phyloP scores from a whole-genome alignment of 179 eudicot species.

The Beta macrorhiza region DNA sequence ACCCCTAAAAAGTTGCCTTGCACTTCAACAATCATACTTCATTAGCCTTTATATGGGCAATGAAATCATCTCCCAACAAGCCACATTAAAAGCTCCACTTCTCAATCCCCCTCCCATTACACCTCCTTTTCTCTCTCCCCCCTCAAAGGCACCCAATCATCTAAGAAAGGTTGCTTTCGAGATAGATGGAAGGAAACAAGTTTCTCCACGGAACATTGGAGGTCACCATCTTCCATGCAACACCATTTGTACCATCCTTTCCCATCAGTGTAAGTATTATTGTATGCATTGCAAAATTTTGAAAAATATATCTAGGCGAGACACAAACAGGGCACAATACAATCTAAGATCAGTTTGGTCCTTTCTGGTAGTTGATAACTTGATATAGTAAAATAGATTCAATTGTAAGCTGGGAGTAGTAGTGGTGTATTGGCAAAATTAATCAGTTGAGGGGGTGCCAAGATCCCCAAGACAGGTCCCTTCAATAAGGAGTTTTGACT shows the following conservation, averaged over 20 bases:
- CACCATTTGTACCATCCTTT: slow-evolving; percentile 51
- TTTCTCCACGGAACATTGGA: slow-evolving; percentile 93
- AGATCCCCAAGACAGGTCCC: not conserved
- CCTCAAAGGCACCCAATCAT: not conserved
- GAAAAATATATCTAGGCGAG: too few relatives aligned
- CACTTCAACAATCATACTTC: slow-evolving; percentile 28
- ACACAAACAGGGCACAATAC: too few relatives aligned
- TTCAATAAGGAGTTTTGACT: not conserved
- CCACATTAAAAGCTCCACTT: slow-evolving; percentile 5
- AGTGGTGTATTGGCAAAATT: too few relatives aligned
- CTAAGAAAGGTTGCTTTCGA: not conserved
- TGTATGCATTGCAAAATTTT: not conserved
- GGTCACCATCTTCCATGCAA: slow-evolving; percentile 79
- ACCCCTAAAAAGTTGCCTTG: slow-evolving; percentile 31
- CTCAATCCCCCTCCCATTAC: not conserved
- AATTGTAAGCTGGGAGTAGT: not conserved
- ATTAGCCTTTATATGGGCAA: slow-evolving; percentile 28
- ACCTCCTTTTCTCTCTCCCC: not conserved
- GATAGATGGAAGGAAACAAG: slow-evolving; percentile 52
- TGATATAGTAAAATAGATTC: not conserved
- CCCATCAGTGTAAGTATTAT: slow-evolving; percentile 51
- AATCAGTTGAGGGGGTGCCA: not conserved
- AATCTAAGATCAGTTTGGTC: not conserved
- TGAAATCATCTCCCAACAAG: not conserved
- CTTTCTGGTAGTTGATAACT: not conserved